A percentile compares a stretch with the other conserved stretches of the same genome.
These are phyloP conservation scores for Yamadazyma takamatsuzukensis DNA, from an alignment of 805 yeast species.

Conservation along the genomic window DNA sequence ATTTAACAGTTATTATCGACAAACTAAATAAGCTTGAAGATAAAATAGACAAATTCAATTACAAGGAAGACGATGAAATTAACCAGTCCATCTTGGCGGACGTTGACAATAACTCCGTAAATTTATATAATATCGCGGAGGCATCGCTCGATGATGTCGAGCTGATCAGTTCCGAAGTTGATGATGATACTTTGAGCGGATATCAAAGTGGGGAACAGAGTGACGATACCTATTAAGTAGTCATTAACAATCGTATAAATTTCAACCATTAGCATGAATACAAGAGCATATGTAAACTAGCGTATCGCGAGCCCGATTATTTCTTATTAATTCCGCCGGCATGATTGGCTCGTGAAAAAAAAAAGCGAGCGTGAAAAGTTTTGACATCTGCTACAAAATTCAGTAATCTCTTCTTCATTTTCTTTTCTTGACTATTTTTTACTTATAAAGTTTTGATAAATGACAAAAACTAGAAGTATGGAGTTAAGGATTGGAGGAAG, in stretches of 20 bases:
- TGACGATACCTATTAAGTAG: slow-evolving; percentile 1
- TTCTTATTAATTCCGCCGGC: too few species aligned
- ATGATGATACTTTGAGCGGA: not conserved
- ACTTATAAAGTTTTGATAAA: too few species aligned
- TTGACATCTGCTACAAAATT: too few species aligned
- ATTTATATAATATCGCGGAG: slow-evolving; percentile 20
- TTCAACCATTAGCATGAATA: too few species aligned
- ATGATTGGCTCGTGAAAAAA: too few species aligned
- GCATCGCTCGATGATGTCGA: slow-evolving; percentile 19
- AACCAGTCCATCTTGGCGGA: slow-evolving; percentile 8
- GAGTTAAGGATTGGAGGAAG: slow-evolving; percentile 91
- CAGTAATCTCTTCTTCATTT: too few species aligned
- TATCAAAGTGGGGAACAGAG: slow-evolving; percentile 1
- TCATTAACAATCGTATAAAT: too few species aligned
- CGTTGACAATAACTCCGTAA: slow-evolving; percentile 11
- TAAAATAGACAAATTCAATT: slow-evolving; percentile 6
- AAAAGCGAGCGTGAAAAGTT: too few species aligned
- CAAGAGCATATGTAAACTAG: too few species aligned
- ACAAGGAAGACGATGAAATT: slow-evolving; percentile 6
- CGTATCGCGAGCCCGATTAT: too few species aligned
- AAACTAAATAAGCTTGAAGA: slow-evolving; percentile 17
- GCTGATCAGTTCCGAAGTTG: slow-evolving; percentile 17
- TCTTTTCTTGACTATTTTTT: too few species aligned
- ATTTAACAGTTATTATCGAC: slow-evolving; percentile 13
- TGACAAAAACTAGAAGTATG: too few species aligned